These are phyloP conservation scores for Penicillium capsulatum DNA, from an alignment of 2,329 filamentous ascomycete genomes.

Conservation along the genomic window DNA sequence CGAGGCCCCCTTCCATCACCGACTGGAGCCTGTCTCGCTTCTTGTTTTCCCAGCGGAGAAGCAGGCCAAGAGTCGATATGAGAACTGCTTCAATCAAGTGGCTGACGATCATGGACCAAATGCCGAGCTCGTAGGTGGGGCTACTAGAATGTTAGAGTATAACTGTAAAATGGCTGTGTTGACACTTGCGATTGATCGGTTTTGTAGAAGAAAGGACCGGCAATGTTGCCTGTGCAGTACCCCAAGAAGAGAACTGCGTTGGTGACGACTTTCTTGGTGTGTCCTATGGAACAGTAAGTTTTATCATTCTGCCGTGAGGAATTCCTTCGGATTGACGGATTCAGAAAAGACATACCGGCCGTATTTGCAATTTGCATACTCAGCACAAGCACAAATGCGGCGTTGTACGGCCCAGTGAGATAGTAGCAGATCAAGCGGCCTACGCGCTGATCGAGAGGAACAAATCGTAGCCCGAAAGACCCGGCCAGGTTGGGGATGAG, in stretches of 20 bases:
- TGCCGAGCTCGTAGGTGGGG: slow-evolving; percentile 49
- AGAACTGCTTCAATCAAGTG: slow-evolving; percentile 51
- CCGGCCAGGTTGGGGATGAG: slow-evolving; percentile 58
- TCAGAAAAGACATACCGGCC: slow-evolving; percentile 29
- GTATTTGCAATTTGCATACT: slow-evolving; percentile 46
- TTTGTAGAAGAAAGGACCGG: slow-evolving; percentile 61
- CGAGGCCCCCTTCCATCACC: slow-evolving; percentile 43
- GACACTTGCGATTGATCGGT: slow-evolving; percentile 44
- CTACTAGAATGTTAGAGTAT: slow-evolving; percentile 16
- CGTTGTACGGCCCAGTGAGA: slow-evolving; percentile 53
- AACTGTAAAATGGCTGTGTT: background rate
- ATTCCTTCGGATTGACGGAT: too few relatives aligned
- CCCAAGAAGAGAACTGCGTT: slow-evolving; percentile 59
- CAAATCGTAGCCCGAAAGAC: slow-evolving; percentile 55
- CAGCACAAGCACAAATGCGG: slow-evolving; percentile 50
- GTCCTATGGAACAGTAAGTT: slow-evolving; percentile 45
- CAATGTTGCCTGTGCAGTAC: slow-evolving; percentile 59
- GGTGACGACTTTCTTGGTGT: slow-evolving; percentile 63
- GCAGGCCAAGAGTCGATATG: slow-evolving; percentile 44
- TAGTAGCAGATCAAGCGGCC: slow-evolving; percentile 58
- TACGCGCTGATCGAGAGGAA: slow-evolving; percentile 48
- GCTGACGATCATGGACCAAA: slow-evolving; percentile 56
- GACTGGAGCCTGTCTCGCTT: slow-evolving; percentile 49
- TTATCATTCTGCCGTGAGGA: too few relatives aligned
- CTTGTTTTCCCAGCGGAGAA: slow-evolving; percentile 49